Evolutionary conservation across 139 green algal genomes (phyloP).

Genomic region (Picochlorum sp.): DNA sequence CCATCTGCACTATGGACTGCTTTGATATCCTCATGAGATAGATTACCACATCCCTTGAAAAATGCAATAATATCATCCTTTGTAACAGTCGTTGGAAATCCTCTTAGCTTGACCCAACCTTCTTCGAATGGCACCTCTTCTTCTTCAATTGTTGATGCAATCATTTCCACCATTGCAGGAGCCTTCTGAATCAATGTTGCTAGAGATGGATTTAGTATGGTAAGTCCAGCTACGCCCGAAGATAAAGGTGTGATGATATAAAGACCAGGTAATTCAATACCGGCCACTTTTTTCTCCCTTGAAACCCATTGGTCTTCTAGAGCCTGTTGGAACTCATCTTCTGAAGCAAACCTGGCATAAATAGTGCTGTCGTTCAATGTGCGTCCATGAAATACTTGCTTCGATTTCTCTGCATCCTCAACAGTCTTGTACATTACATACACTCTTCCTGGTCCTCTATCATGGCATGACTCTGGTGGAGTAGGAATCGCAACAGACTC

Average conservation of each 20-base stretch:
- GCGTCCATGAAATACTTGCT: slow-evolving; percentile 39
- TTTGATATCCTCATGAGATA: slow-evolving; percentile 25
- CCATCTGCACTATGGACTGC: slow-evolving; percentile 29
- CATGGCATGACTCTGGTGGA: slow-evolving; percentile 27
- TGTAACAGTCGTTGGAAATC: slow-evolving; percentile 23
- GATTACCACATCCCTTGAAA: slow-evolving; percentile 23
- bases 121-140: slow-evolving; percentile 41
- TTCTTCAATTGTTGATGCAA: slow-evolving; percentile 22
- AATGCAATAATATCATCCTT: slow-evolving; percentile 33
- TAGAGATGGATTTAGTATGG: slow-evolving; percentile 29
- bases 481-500: slow-evolving; percentile 40
- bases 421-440: slow-evolving; percentile 50
- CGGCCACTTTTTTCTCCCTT: slow-evolving; percentile 11
- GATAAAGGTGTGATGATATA: slow-evolving; percentile 21
- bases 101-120: slow-evolving; percentile 40
- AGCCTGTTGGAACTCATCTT: slow-evolving; percentile 50
- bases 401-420: slow-evolving; percentile 36
- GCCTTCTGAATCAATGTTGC: slow-evolving; percentile 23
- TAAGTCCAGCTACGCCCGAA: slow-evolving; percentile 25
- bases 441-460: slow-evolving; percentile 31
- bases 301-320: slow-evolving; percentile 50
- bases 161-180: slow-evolving; percentile 18
- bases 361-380: slow-evolving; percentile 65
- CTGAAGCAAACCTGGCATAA: slow-evolving; percentile 30
- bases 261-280: slow-evolving; percentile 22